Evolutionary conservation across 1,139 yeast species (phyloP).

Genomic region (Suhomyces guaymorum): DNA sequence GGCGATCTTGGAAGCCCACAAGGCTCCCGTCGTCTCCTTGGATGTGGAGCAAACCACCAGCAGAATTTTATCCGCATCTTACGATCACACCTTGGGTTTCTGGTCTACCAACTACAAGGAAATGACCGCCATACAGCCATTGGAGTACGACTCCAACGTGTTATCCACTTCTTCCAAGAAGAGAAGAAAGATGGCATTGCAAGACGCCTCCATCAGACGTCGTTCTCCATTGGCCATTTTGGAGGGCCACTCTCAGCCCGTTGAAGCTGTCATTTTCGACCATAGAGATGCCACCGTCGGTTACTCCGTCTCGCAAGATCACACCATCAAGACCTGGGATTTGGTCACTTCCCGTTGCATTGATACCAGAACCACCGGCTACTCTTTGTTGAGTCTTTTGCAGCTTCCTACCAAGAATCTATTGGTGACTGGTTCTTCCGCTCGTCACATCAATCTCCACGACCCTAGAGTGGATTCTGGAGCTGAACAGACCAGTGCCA

Average conservation of each 20-base stretch:
- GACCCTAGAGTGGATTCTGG: slow-evolving; percentile 68
- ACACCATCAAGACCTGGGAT: slow-evolving; percentile 95
- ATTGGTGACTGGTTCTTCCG: slow-evolving; percentile 90
- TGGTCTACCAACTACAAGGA: slow-evolving; percentile 90
- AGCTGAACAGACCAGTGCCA: slow-evolving; percentile 52
- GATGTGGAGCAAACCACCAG: slow-evolving; percentile 55
- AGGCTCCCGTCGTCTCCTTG: slow-evolving; percentile 78
- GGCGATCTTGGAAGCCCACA: slow-evolving; percentile 87
- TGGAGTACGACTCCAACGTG: slow-evolving; percentile 50
- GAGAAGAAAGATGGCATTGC: slow-evolving; percentile 78
- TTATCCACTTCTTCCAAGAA: slow-evolving; percentile 81
- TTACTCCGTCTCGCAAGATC: slow-evolving; percentile 95
- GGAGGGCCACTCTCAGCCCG: slow-evolving; percentile 83
- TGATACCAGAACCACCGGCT: slow-evolving; percentile 88
- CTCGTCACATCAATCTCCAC: slow-evolving; percentile 89
- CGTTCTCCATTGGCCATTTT: slow-evolving; percentile 77
- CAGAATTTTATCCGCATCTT: slow-evolving; percentile 79
- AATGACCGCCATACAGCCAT: slow-evolving; percentile 72
- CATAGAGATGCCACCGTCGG: slow-evolving; percentile 72
- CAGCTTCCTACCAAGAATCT: slow-evolving; percentile 66
- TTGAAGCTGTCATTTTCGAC: slow-evolving; percentile 80
- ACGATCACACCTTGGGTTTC: slow-evolving; percentile 76
- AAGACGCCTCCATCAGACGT: slow-evolving; percentile 75
- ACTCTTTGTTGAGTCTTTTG: slow-evolving; percentile 73
- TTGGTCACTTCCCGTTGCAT: slow-evolving; percentile 78